These are phyloP conservation scores for Camellia japonica DNA, from an alignment of 148 eudicot species.

Conservation along the genomic window DNA sequence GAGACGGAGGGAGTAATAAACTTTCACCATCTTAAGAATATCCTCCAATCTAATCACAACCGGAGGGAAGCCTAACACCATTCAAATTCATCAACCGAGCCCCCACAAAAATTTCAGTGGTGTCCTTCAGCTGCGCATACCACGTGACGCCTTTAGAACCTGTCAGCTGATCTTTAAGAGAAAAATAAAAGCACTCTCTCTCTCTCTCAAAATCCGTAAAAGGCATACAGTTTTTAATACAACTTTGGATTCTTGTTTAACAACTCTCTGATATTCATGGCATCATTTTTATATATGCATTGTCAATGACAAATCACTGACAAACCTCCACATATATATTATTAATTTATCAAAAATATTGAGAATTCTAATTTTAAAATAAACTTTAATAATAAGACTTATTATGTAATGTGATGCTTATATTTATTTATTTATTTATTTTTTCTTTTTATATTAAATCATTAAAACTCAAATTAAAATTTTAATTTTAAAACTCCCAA, in stretches of 20 bases:
- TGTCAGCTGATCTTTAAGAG: conserved; percentile 23
- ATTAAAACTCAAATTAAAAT: too few relatives aligned
- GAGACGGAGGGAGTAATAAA: too few relatives aligned
- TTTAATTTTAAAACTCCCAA: too few relatives aligned
- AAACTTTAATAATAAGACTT: too few relatives aligned
- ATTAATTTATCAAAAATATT: too few relatives aligned
- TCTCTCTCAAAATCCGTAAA: neutral
- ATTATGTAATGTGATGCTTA: too few relatives aligned
- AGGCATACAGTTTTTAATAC: conserved; percentile 8
- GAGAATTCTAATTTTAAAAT: too few relatives aligned
- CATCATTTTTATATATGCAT: neutral
- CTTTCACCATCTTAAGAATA: too few relatives aligned
- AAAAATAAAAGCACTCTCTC: conserved; percentile 7
- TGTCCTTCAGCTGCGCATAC: conserved; percentile 28
- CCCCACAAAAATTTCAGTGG: neutral
- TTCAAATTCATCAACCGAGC: neutral
- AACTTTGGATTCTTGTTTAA: conserved; percentile 33
- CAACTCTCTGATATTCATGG: conserved; percentile 1
- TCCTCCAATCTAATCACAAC: too few relatives aligned
- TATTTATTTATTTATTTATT: too few relatives aligned
- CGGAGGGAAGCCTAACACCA: neutral
- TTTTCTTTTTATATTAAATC: too few relatives aligned
- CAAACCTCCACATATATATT: neutral
- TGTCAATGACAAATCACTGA: conserved; percentile 7
- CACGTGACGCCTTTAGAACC: conserved; percentile 40